phyloP scores from a whole-genome alignment of 805 yeast species.

The Teunomyces panamensis region DNA sequence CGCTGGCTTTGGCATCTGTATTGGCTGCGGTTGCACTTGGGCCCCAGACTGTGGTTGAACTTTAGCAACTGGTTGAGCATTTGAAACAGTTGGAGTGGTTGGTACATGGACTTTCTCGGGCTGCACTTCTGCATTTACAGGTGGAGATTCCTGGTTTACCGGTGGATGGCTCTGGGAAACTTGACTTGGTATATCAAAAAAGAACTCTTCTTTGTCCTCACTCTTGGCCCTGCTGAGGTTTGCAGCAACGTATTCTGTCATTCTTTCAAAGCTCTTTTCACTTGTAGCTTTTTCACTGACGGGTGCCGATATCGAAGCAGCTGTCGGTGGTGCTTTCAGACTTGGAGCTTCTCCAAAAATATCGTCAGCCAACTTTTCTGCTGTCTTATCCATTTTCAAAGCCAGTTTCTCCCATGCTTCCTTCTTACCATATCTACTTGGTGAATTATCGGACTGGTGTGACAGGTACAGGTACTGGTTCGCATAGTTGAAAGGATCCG shows the following conservation, averaged over 20 bases:
- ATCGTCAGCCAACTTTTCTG: slow-evolving; percentile 39
- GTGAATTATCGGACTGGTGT: slow-evolving; percentile 6
- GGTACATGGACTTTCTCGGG: neutral
- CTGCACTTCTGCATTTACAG: neutral
- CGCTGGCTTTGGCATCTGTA: neutral
- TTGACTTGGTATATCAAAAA: neutral
- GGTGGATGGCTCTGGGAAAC: neutral
- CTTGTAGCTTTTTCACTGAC: neutral
- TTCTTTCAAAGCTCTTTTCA: neutral
- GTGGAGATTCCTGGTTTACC: neutral
- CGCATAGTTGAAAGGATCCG: slow-evolving; percentile 19
- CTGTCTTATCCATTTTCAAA: slow-evolving; percentile 24
- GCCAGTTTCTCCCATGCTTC: slow-evolving; percentile 38
- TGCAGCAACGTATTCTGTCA: neutral
- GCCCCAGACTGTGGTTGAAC: neutral
- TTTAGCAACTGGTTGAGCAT: neutral
- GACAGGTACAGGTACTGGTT: slow-evolving; percentile 14
- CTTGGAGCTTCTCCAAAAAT: slow-evolving; percentile 27
- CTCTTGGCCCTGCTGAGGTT: neutral
- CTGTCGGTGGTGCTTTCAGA: neutral
- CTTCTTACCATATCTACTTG: slow-evolving; percentile 18
- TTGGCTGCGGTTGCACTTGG: neutral
- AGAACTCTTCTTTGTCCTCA: neutral
- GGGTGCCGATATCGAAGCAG: neutral
- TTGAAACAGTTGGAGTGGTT: neutral